Percentiles rank a stretch among this genome's conserved stretches.
Evolutionary conservation across 345 rosid species (phyloP).

Genomic region (Gossypium thurberi): DNA sequence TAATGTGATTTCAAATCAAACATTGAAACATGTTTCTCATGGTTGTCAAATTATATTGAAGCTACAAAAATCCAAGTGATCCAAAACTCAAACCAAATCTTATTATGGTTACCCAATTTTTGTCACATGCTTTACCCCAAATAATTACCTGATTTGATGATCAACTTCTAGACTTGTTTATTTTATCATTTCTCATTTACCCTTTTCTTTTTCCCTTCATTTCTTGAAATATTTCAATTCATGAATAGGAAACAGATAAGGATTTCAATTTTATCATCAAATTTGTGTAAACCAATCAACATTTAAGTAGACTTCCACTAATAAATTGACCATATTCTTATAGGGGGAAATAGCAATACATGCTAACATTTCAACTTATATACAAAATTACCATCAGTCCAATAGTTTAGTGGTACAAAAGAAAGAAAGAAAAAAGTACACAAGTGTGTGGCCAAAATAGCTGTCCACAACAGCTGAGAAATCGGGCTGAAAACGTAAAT

Average conservation of each 20-base stretch:
- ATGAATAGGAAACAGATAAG: too few species aligned
- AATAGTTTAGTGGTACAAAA: too few species aligned
- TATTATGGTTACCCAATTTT: not conserved
- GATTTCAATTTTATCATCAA: too few species aligned
- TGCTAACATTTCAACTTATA: too few species aligned
- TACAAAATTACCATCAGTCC: too few species aligned
- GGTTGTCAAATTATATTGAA: not conserved
- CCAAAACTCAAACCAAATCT: slow-evolving; percentile 7
- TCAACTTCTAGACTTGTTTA: not conserved
- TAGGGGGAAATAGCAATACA: too few species aligned
- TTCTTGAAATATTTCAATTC: not conserved
- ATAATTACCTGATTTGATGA: not conserved
- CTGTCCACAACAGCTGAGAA: not conserved
- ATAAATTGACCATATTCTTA: not conserved
- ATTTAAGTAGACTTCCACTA: not conserved
- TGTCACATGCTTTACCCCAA: not conserved
- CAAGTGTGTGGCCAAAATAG: not conserved
- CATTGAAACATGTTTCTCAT: not conserved
- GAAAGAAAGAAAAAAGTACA: too few species aligned
- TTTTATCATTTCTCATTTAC: too few species aligned
- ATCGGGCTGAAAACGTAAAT: too few species aligned
- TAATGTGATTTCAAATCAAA: not conserved
- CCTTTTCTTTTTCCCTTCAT: not conserved
- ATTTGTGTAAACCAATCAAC: too few species aligned
- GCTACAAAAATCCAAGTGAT: slow-evolving; percentile 3